Evolutionary conservation across 2,329 filamentous ascomycete species (phyloP).

Genomic region (Neocatenulostroma microsporum): DNA sequence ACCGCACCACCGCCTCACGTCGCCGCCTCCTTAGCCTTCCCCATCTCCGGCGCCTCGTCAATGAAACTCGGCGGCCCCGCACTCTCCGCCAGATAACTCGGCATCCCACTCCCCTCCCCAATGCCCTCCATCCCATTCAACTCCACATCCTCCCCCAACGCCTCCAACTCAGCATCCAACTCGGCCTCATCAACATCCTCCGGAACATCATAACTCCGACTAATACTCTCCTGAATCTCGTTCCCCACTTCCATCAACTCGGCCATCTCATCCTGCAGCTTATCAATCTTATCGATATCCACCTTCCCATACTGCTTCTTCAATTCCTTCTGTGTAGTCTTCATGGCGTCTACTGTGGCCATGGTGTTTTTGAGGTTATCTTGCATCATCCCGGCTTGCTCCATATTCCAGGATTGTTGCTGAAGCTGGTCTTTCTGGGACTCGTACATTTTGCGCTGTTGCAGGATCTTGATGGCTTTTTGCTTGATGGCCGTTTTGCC

Average conservation of each 20-base stretch:
- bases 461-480: constrained; percentile 88
- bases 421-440: constrained; percentile 87
- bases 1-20: too few relatives aligned
- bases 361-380: constrained; percentile 98
- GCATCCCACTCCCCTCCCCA: constrained; percentile 52
- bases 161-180: constrained; percentile 91
- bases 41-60: constrained; percentile 64
- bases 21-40: constrained; percentile 26
- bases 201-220: constrained; percentile 84
- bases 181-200: constrained; percentile 97
- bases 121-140: constrained; percentile 58
- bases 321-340: constrained; percentile 89
- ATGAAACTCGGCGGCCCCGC: constrained; percentile 76
- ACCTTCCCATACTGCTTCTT: constrained; percentile 95
- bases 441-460: constrained; percentile 92
- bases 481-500: constrained; percentile 89
- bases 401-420: constrained; percentile 97
- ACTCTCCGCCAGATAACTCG: constrained; percentile 74
- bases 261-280: constrained; percentile 97
- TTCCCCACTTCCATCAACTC: constrained; percentile 96
- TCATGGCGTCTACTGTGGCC: constrained; percentile 96
- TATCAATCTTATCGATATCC: constrained; percentile 94
- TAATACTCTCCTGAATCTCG: constrained; percentile 93
- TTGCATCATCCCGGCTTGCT: constrained; percentile 96
- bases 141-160: constrained; percentile 88